A percentile compares a stretch with the other conserved stretches of the same genome.
phyloP scores from a whole-genome alignment of 352 stramenopile species.

The Peronosclerospora sorghi region DNA sequence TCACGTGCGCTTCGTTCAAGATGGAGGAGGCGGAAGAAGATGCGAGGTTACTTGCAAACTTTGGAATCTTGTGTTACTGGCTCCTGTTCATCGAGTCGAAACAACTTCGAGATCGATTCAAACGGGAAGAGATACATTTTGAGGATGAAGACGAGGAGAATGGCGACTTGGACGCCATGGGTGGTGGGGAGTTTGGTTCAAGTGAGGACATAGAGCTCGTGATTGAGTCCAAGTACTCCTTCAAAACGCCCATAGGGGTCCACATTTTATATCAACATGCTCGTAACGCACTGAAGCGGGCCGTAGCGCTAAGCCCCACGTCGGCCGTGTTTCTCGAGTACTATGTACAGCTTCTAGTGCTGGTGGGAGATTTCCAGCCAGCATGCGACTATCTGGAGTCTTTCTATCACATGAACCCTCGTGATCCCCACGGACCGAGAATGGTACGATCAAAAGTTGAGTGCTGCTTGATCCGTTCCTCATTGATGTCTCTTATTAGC shows the following conservation, averaged over 20 bases:
- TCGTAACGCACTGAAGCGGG: conserved; percentile 37
- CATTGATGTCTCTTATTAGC: conserved; percentile 13
- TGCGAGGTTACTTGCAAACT: conserved; percentile 45
- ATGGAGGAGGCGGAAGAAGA: conserved; percentile 43
- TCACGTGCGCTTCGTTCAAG: too few relatives aligned
- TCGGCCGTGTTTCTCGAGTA: conserved; percentile 59
- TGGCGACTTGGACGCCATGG: conserved; percentile 7
- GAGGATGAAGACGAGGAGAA: conserved; percentile 22
- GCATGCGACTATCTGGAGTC: conserved; percentile 67
- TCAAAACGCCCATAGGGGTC: conserved; percentile 53
- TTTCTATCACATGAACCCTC: conserved; percentile 46
- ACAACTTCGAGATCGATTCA: conserved; percentile 44
- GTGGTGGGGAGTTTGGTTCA: conserved; percentile 1
- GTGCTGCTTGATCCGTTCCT: neutral
- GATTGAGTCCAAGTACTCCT: conserved; percentile 47
- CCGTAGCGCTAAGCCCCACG: conserved; percentile 38
- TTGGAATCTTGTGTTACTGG: conserved; percentile 79
- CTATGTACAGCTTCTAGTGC: conserved; percentile 58
- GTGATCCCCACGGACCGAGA: conserved; percentile 45
- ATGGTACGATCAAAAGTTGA: conserved; percentile 38
- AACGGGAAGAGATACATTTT: conserved; percentile 17
- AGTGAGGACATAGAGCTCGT: conserved; percentile 25
- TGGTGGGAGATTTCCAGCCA: conserved; percentile 42
- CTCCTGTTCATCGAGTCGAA: conserved; percentile 68
- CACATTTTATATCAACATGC: conserved; percentile 71